Evolutionary conservation across 169 alveolate genomes (phyloP), one percentile per base, ranked within the genome.

Genomic region (Eimeria tenella): DNA sequence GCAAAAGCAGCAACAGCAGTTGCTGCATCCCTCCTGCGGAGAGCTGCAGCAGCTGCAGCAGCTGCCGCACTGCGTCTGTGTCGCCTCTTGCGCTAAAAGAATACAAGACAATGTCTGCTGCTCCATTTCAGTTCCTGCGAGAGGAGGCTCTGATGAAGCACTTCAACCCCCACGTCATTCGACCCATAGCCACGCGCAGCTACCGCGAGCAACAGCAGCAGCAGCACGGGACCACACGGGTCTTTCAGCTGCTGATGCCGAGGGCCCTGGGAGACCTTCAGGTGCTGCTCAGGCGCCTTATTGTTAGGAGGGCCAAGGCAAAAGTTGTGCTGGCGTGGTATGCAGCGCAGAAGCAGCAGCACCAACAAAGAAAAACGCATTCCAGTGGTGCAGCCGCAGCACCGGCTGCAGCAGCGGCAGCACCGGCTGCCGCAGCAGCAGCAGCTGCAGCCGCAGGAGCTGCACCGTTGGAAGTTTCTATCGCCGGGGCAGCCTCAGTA

Each of bases 101-200:
- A 31, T 86, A 86, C 68, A 86, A 86, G 93, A 56, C 93, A n/a
- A 73, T 58, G 93, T 13, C 82, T 7, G 79, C 93, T 49, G 93
- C 93, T 31, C 93, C 93, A 13, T 86, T 86, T 42, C 93, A 86
- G 82, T 86, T 86, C 21, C 82, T 86, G 42, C 60, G 93, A 4
- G 93, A 86, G 65, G 93, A 86, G 52, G 93, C 93, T 23, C 42
- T 86, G 42, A 86, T 86, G 93, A 73, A 65, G n/a, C 93, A 86
- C 53, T 65, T 63, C 68, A 86, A 86, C 68, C 25, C 83, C 13
- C 93, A 86, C 68, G 93, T 86, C 50, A 65, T 86, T 4, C 81
- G 82, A 4, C 93, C 93, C 56, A 31, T 86, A 17, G 93, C 93
- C n/a, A 63, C 93, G 21, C 81, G 93, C 17, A 74, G 62, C 55